Evolutionary conservation across 1,139 yeast species (phyloP).

Genomic region (Magnusiomyces suaveolens): DNA sequence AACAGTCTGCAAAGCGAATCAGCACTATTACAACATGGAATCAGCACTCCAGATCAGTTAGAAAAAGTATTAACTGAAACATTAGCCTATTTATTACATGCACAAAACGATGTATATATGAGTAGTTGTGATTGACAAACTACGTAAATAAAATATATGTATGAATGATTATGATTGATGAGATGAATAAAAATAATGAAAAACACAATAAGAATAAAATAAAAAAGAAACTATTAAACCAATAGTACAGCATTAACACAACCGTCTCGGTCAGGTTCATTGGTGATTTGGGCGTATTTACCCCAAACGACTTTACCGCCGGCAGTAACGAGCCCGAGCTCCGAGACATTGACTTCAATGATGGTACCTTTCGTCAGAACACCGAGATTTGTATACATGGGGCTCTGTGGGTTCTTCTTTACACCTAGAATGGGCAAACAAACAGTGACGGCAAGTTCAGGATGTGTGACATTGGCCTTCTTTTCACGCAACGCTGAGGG

Average conservation of each 20-base stretch:
- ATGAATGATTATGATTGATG: too few species aligned
- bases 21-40: too few species aligned
- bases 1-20: too few species aligned
- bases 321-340: slow-evolving; percentile 93
- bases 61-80: too few species aligned
- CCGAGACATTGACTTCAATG: slow-evolving; percentile 95
- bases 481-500: slow-evolving; percentile 96
- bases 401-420: slow-evolving; percentile 97
- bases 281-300: slow-evolving; percentile 96
- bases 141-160: too few species aligned
- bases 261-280: slow-evolving; percentile 98
- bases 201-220: too few species aligned
- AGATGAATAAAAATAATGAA: too few species aligned
- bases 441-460: slow-evolving; percentile 91
- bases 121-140: too few species aligned
- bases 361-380: slow-evolving; percentile 97
- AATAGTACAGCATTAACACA: slow-evolving; percentile 94
- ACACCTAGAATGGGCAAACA: slow-evolving; percentile 89
- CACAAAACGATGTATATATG: too few species aligned
- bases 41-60: too few species aligned
- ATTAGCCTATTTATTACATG: too few species aligned
- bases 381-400: slow-evolving; percentile 97
- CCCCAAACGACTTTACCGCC: slow-evolving; percentile 99
- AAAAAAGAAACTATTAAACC: too few species aligned
- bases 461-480: slow-evolving; percentile 98